Percentiles rank a stretch among this genome's conserved stretches.
Evolutionary conservation across 352 stramenopile species (phyloP).

Genomic region (Pythium insidiosum): DNA sequence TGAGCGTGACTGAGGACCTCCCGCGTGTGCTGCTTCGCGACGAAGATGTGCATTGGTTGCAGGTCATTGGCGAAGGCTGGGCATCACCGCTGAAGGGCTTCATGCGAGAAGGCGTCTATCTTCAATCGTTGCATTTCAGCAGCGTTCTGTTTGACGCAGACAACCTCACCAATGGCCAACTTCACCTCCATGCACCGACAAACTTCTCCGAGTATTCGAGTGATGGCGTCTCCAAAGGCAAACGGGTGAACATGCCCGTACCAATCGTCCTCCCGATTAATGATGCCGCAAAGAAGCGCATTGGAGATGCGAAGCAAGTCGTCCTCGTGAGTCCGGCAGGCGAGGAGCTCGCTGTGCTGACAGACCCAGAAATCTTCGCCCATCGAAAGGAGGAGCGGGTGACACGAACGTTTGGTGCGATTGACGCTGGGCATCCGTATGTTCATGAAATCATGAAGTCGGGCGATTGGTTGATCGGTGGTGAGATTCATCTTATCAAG

Average conservation of each 20-base stretch:
- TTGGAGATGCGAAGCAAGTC: conserved; percentile 79
- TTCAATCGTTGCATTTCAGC: conserved; percentile 97
- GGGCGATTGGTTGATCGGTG: conserved; percentile 93
- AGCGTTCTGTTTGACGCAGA: conserved; percentile 94
- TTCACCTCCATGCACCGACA: conserved; percentile 81
- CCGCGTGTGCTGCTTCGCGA: conserved; percentile 93
- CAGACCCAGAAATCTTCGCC: conserved; percentile 92
- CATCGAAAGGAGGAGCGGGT: conserved; percentile 98
- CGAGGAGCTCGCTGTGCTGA: conserved; percentile 90
- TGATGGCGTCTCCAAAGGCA: conserved; percentile 63
- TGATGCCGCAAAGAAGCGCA: conserved; percentile 84
- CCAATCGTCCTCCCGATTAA: conserved; percentile 96
- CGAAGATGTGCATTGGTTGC: conserved; percentile 98
- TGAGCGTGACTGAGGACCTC: conserved; percentile 58
- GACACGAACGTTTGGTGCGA: conserved; percentile 94
- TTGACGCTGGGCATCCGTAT: conserved; percentile 96
- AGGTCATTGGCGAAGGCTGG: conserved; percentile 97
- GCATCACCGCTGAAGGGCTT: conserved; percentile 94
- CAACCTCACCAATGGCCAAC: conserved; percentile 87
- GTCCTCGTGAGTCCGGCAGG: conserved; percentile 93
- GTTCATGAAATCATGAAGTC: conserved; percentile 93
- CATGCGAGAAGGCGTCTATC: conserved; percentile 95
- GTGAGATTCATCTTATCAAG: conserved; percentile 94
- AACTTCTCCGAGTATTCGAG: conserved; percentile 91
- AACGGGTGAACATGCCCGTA: conserved; percentile 95